Evolutionary conservation across 441 rosid species (phyloP).

Genomic region (Populus trichocarpa): DNA sequence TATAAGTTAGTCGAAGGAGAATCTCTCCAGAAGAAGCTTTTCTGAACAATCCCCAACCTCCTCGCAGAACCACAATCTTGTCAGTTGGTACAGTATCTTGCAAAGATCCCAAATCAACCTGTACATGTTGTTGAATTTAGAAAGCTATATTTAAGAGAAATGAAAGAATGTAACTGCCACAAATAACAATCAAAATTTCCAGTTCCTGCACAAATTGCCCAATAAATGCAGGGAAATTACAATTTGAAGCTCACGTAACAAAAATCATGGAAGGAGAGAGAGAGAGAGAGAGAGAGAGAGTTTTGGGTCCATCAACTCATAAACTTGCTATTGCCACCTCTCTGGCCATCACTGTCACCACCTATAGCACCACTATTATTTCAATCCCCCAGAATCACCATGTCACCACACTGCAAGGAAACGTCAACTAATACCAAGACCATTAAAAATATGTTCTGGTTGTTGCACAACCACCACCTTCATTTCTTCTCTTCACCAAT

Average conservation of each 20-base stretch:
- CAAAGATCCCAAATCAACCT: constrained; percentile 80
- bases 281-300: neutral
- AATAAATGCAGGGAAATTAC: constrained; percentile 2
- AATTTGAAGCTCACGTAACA: neutral
- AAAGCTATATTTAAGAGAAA: constrained; percentile 13
- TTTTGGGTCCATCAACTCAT: neutral
- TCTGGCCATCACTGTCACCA: neutral
- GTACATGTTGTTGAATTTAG: constrained; percentile 22
- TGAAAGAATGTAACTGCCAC: neutral
- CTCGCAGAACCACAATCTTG: constrained; percentile 59
- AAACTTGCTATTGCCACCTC: neutral
- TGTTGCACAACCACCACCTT: no score
- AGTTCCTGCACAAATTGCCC: neutral
- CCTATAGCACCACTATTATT: neutral
- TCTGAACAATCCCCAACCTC: constrained; percentile 75
- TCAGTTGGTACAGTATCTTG: constrained; percentile 95
- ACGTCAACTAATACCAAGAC: no score
- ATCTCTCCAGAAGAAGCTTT: constrained; percentile 78
- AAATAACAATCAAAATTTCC: neutral
- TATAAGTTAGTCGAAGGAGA: constrained; percentile 83
- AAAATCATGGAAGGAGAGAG: neutral
- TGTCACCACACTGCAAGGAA: no score
- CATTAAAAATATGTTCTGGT: no score
- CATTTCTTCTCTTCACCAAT: no score
- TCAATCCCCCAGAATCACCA: neutral